phyloP scores from a whole-genome alignment of 2,329 filamentous ascomycete genomes.

The Colletotrichum phormii region DNA sequence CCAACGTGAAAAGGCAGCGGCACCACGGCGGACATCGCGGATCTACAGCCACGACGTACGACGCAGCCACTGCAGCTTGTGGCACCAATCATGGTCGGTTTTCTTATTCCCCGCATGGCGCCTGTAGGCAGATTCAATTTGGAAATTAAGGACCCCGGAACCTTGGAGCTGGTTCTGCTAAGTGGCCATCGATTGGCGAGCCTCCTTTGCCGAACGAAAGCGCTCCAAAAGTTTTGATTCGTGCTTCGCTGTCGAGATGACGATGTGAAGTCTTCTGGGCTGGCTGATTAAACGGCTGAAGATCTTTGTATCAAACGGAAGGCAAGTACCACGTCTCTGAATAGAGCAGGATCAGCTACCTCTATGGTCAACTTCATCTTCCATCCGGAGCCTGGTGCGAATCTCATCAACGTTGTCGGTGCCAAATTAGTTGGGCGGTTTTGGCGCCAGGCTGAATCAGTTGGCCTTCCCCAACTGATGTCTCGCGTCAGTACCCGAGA shows the following conservation, averaged over 20 bases:
- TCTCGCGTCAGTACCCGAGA: not conserved
- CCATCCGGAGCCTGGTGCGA: slow-evolving; percentile 8
- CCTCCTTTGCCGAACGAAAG: not conserved
- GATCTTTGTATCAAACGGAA: not conserved
- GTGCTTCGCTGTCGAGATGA: not conserved
- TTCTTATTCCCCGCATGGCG: slow-evolving; percentile 24
- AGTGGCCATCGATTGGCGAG: slow-evolving; percentile 9
- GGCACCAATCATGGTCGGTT: slow-evolving; percentile 13
- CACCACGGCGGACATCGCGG: slow-evolving; percentile 18
- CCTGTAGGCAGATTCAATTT: slow-evolving; percentile 4
- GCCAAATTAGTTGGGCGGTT: not conserved
- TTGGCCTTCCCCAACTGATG: not conserved
- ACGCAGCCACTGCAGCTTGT: slow-evolving; percentile 5
- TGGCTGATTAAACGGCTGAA: not conserved
- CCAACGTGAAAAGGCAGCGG: slow-evolving; percentile 17
- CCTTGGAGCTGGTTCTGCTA: slow-evolving; percentile 26
- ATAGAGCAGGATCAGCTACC: not conserved
- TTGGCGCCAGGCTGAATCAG: not conserved
- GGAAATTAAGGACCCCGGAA: slow-evolving; percentile 27
- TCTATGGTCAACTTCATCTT: not conserved
- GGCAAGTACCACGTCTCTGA: not conserved
- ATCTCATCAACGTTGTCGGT: not conserved
- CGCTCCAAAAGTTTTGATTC: not conserved
- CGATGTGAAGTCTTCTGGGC: not conserved
- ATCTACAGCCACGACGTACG: slow-evolving; percentile 19